A percentile compares a stretch with the other conserved stretches of the same genome.
Evolutionary conservation across 2,329 filamentous ascomycete genomes (phyloP).

Genomic region (Cryphonectria carpinicola): DNA sequence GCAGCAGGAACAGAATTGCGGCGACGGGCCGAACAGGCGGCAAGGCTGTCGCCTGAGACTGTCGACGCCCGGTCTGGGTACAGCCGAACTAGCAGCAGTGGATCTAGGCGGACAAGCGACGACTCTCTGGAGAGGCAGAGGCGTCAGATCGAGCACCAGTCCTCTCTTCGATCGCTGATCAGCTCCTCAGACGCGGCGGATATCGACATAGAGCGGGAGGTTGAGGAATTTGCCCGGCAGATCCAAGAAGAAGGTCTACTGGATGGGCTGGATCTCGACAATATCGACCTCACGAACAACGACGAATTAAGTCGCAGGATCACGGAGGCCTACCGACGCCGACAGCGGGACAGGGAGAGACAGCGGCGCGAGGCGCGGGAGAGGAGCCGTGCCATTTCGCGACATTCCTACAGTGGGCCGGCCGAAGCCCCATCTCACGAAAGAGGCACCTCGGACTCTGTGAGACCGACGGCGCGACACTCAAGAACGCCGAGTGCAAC

Average conservation of each 20-base stretch:
- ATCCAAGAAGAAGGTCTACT: slow-evolving; percentile 86
- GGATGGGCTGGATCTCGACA: slow-evolving; percentile 86
- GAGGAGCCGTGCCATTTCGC: slow-evolving; percentile 49
- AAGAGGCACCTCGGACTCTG: slow-evolving; percentile 34
- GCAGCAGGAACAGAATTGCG: slow-evolving; percentile 38
- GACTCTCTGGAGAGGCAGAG: slow-evolving; percentile 43
- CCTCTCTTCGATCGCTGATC: slow-evolving; percentile 82
- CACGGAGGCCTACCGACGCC: slow-evolving; percentile 81
- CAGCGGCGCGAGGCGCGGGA: slow-evolving; percentile 52
- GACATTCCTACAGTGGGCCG: slow-evolving; percentile 38
- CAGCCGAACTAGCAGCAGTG: slow-evolving; percentile 47
- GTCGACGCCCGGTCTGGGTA: slow-evolving; percentile 39
- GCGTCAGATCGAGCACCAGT: slow-evolving; percentile 82
- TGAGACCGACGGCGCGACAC: slow-evolving; percentile 44
- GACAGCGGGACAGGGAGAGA: slow-evolving; percentile 69
- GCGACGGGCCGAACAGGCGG: slow-evolving; percentile 39
- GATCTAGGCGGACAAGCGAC: slow-evolving; percentile 48
- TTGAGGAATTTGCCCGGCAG: slow-evolving; percentile 83
- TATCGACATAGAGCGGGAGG: slow-evolving; percentile 82
- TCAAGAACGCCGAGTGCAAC: slow-evolving; percentile 52
- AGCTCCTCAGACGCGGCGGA: slow-evolving; percentile 78
- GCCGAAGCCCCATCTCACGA: slow-evolving; percentile 36
- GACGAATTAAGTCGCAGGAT: slow-evolving; percentile 91
- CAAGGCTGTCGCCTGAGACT: slow-evolving; percentile 44
- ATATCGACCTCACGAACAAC: slow-evolving; percentile 80